Percentiles rank a stretch among this genome's conserved stretches.
Conservation (phyloP, 2,329 filamentous ascomycete genomes). For the Nemania sp. region DNA sequence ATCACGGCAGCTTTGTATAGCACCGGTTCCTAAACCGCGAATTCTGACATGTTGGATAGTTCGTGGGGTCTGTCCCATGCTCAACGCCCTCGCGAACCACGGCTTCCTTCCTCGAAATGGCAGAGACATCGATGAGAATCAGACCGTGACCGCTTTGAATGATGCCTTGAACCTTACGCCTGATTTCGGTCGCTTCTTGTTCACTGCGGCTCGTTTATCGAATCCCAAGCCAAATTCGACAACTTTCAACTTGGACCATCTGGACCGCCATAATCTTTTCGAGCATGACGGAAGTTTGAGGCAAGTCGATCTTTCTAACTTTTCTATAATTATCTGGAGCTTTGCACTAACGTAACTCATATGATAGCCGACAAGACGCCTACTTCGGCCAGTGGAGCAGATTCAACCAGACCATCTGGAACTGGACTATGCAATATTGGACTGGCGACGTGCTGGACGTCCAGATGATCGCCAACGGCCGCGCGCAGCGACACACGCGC, state of each 20-base stretch:
- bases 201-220: conserved; percentile 46
- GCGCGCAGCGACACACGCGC: conserved; percentile 49
- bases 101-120: conserved; percentile 53
- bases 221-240: conserved; percentile 52
- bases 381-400: conserved; percentile 55
- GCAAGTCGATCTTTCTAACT: conserved; percentile 28
- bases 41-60: conserved; percentile 15
- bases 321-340: too few relatives aligned
- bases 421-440: conserved; percentile 52
- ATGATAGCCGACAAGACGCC: conserved; percentile 50
- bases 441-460: conserved; percentile 46
- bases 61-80: conserved; percentile 49
- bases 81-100: conserved; percentile 58
- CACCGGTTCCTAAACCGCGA: neutral
- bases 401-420: conserved; percentile 59
- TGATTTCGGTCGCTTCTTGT: conserved; percentile 47
- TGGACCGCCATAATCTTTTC: conserved; percentile 52
- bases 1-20: neutral
- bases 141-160: conserved; percentile 45
- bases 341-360: neutral
- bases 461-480: conserved; percentile 50
- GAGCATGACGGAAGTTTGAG: conserved; percentile 55
- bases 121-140: conserved; percentile 46
- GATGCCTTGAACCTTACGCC: conserved; percentile 50
- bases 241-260: conserved; percentile 48